phyloP scores from a whole-genome alignment of 306 rosid species.

The Quercus glauca region DNA sequence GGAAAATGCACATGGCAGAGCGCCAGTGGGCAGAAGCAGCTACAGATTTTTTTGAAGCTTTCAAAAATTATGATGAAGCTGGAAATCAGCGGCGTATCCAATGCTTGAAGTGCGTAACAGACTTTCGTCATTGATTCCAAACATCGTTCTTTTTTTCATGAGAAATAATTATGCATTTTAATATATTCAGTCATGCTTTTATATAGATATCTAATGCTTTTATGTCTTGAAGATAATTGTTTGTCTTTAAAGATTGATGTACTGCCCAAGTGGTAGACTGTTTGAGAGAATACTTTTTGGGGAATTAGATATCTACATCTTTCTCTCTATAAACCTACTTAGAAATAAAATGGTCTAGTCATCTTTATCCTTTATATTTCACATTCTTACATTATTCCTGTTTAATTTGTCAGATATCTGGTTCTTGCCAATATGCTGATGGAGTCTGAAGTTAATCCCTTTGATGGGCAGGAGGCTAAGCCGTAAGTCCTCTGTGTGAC shows the following conservation, averaged over 20 bases:
- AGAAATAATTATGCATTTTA: not conserved
- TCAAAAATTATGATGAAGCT: slow-evolving; percentile 94
- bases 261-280: not conserved
- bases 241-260: not conserved
- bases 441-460: slow-evolving; percentile 68
- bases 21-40: slow-evolving; percentile 99
- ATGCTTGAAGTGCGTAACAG: slow-evolving; percentile 72
- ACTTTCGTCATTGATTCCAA: slow-evolving; percentile 19
- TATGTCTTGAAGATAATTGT: not conserved
- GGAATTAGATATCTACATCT: not conserved
- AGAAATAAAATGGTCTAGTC: slow-evolving; percentile 6
- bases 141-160: not conserved
- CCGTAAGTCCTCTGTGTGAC: slow-evolving; percentile 42
- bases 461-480: slow-evolving; percentile 67
- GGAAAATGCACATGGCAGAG: slow-evolving; percentile 99
- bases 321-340: not conserved
- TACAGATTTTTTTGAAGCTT: slow-evolving; percentile 95
- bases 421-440: slow-evolving; percentile 85
- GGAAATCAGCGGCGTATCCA: slow-evolving; percentile 98
- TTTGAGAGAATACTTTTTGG: not conserved
- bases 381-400: slow-evolving; percentile 6
- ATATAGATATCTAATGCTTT: not conserved
- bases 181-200: not conserved
- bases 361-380: not conserved
- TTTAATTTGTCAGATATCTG: slow-evolving; percentile 55